These are phyloP conservation scores for Withania somnifera DNA, from an alignment of 305 asterid genomes.

Conservation along the genomic window DNA sequence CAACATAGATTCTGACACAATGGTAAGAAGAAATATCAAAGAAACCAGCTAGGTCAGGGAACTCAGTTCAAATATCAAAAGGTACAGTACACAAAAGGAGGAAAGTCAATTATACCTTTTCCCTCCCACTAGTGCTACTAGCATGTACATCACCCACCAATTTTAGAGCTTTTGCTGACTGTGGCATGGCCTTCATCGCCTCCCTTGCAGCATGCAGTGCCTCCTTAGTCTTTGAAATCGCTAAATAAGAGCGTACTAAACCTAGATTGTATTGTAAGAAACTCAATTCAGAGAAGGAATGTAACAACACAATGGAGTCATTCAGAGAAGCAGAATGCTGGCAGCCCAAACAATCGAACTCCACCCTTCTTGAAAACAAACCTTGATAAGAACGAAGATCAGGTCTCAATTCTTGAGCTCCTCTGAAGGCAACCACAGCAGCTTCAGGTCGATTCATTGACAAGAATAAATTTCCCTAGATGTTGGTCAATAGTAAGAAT, in stretches of 20 bases:
- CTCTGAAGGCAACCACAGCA: constrained; percentile 71
- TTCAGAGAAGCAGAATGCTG: not conserved
- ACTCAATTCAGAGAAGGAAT: not conserved
- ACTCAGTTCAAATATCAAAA: not conserved
- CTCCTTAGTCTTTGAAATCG: constrained; percentile 82
- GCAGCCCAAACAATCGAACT: not conserved
- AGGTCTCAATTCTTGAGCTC: constrained; percentile 87
- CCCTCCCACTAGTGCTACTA: constrained; percentile 79
- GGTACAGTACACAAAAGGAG: not conserved
- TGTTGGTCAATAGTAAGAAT: constrained; percentile 2
- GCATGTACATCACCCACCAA: constrained; percentile 98
- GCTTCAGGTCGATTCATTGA: constrained; percentile 85
- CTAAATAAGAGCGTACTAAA: constrained; percentile 79
- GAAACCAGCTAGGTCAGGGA: not conserved
- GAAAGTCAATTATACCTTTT: constrained; percentile 33
- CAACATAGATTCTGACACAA: too few species aligned
- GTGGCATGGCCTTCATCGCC: constrained; percentile 99
- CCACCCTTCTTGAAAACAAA: constrained; percentile 11
- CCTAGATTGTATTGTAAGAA: constrained; percentile 35
- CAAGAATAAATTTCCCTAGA: constrained; percentile 80
- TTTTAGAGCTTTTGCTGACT: constrained; percentile 91
- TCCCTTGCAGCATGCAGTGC: constrained; percentile 92
- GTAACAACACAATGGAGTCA: not conserved
- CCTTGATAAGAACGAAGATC: constrained; percentile 99
- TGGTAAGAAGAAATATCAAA: not conserved